Base-by-base conservation (phyloP, 495 filamentous ascomycete species). In the Arthonia radiata region DNA sequence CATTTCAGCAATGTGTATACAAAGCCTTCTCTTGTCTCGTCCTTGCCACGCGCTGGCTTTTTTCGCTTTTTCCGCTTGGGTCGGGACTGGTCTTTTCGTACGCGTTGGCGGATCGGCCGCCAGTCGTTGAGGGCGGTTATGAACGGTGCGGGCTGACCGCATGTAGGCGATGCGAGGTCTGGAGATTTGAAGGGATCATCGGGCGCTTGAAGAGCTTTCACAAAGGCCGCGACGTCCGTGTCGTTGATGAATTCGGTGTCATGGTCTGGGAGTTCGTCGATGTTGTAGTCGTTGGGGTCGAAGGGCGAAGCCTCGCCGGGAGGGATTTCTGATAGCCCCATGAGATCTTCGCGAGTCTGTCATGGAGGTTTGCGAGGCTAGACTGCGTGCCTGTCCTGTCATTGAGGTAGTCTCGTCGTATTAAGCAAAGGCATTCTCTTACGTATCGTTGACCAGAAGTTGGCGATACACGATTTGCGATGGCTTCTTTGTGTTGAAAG, bases 11-110 rank as follows among this genome's bases (percentile, higher is more conserved):
- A 40, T 1, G 58, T 60, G 44, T 97, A 94, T 9, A 89, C 58
- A 37, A 82, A 78, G 0, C 86, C 86, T 49, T 97, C 86, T 26
- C 86, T 56, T 2, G 83, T 93, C 48, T 97, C 86, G 44, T 97
- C 86, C 34, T 66, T 76, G 28, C 67, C 49, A 3, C 49, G 30
- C 12, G 35, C 29, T 11, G 38, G 32, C 23, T 43, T 36, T 18
- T 43, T 44, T 11, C 11, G 6, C 11, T 11, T 22, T 24, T 31
- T 24, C 17, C 54, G 49, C 35, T 34, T 41, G 26, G 24, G 15
- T 12, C 31, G 24, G 10, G 44, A 41, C 10, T 52, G 45, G 27
- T 44, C 50, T 27, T 52, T 49, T n/a, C 60, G 53, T 4, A 77
- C 59, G 17, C 59, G 61, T 36, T 77, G 63, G 28, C 68, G 61